Base-by-base conservation (phyloP, 2,329 filamentous ascomycete species). In the Pseudocercospora vitis region DNA sequence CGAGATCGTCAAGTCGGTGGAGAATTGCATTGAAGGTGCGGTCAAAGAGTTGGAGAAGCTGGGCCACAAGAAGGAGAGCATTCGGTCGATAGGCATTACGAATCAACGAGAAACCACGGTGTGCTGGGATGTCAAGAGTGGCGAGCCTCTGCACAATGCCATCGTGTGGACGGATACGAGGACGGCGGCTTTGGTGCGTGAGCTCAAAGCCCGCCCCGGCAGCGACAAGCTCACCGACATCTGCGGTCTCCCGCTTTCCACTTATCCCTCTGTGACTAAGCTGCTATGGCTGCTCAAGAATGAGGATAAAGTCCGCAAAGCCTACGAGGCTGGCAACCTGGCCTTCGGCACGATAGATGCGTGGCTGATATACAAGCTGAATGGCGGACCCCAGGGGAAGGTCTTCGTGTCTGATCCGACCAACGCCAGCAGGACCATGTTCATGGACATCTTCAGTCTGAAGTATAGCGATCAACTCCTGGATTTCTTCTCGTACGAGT, bases 111-210 rank as follows among this genome's bases (percentile, higher is more conserved):
- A 96, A 72, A 95, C 91, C 1, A 89, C 87, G 1, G 78, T 95
- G 1, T 85, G 91, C 21, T 95, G 90, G 90, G 89, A 96, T 70
- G 82, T 79, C 64, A 79, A 81, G 61, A 94, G 88, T 0, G 91
- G 91, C 59, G 81, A 94, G 70, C 84, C 89, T 3, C 76, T 96
- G 12, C 81, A 89, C 74, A 91, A 92, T 66, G 90, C 90, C 53
- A 87, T 96, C 56, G 91, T 90, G 39, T 96, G 91, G 90, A 87
- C 90, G 24, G 91, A 96, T 68, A 95, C 90, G 24, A 81, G 91
- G 48, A 92, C 89, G 48, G 81, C 83, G 60, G 79, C 81, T 44
- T 75, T 95, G 32, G 89, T 94, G 23, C 84, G 88, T 55, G 87
- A 92, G 64, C 76, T 95, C 40, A 91, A 90, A 72, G 71, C 74